These are phyloP conservation scores for Mortierella sp. DNA, from an alignment of 371 early-diverging fungal genomes.

Conservation along the genomic window DNA sequence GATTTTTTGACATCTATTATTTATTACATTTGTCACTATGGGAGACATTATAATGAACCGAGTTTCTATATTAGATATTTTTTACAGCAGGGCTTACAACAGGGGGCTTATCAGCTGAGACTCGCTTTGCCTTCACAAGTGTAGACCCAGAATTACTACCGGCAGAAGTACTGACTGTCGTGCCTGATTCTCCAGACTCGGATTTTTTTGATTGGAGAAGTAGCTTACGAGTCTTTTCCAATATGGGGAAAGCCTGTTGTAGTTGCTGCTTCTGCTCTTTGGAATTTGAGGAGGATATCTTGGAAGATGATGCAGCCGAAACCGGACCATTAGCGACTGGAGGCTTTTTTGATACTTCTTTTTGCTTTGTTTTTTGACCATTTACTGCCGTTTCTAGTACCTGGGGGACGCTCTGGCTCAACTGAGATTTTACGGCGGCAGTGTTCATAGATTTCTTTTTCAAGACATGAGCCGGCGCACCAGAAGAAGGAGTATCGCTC, in stretches of 20 bases:
- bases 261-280: neutral
- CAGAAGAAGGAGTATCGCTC: neutral
- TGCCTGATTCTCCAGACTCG: neutral
- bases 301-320: neutral
- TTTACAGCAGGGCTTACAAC: neutral
- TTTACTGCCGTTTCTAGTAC: neutral
- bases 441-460: neutral
- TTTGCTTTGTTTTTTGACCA: neutral
- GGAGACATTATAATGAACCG: neutral
- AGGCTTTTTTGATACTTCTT: constrained; percentile 1
- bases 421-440: neutral
- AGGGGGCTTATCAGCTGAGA: too few species aligned
- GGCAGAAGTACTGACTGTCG: neutral
- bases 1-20: neutral
- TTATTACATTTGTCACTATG: neutral
- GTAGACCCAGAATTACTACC: neutral
- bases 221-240: constrained; percentile 21
- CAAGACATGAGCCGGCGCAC: neutral
- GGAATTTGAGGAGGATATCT: neutral
- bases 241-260: constrained; percentile 14
- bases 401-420: neutral
- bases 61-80: neutral
- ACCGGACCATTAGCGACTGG: too few species aligned
- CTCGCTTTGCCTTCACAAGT: neutral
- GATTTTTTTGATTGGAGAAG: constrained; percentile 14